Percentiles rank a stretch among this genome's conserved stretches.
phyloP scores from a whole-genome alignment of 2,329 filamentous ascomycete species.

The Ceratocystis papillata region DNA sequence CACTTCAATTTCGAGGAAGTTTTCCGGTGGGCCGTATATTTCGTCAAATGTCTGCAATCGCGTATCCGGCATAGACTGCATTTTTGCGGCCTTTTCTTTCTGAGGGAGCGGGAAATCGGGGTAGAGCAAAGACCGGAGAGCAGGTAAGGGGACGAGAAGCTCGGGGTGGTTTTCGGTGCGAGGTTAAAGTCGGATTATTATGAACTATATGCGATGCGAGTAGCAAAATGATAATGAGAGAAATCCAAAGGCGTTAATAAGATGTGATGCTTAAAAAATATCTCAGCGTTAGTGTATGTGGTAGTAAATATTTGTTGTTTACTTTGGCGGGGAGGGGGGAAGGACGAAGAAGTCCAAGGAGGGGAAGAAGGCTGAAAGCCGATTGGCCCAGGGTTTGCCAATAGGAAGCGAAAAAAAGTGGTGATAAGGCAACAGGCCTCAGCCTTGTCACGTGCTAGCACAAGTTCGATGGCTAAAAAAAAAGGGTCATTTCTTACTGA shows the following conservation, averaged over 20 bases:
- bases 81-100: slow-evolving; percentile 34
- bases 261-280: not conserved
- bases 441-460: slow-evolving; percentile 8
- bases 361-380: slow-evolving; percentile 9
- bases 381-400: not conserved
- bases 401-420: not conserved
- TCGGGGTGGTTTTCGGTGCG: no score
- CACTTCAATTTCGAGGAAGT: slow-evolving; percentile 97
- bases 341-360: not conserved
- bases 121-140: not conserved
- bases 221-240: not conserved
- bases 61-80: slow-evolving; percentile 59
- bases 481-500: not conserved
- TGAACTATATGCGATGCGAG: not conserved
- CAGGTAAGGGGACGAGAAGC: not conserved
- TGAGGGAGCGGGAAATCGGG: slow-evolving; percentile 21
- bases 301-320: not conserved
- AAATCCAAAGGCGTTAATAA: not conserved
- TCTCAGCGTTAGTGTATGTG: not conserved
- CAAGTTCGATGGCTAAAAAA: not conserved
- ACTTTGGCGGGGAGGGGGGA: not conserved
- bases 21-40: slow-evolving; percentile 96
- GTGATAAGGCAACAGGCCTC: not conserved
- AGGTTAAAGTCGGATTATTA: not conserved
- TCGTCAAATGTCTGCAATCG: slow-evolving; percentile 95